A percentile compares a stretch with the other conserved stretches of the same genome.
Conservation (phyloP, 1,284 basidiomycete genomes). For the Austroboletus novae-zelandiae region DNA sequence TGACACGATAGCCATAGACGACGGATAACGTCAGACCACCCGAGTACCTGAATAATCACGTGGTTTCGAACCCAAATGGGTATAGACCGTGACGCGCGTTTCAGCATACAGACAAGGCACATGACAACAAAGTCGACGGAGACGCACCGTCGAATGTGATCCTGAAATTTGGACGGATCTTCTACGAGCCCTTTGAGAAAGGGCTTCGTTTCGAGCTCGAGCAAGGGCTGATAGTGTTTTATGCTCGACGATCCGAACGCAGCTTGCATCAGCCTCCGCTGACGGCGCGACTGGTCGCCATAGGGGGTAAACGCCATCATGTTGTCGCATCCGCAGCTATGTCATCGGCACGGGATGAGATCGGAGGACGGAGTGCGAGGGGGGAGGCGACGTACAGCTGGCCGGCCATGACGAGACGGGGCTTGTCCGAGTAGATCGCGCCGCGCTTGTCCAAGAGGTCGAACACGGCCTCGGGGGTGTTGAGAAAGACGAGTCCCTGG, state of each 20-base stretch:
- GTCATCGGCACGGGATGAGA: constrained; percentile 8
- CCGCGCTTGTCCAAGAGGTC: constrained; percentile 69
- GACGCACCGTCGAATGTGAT: constrained; percentile 41
- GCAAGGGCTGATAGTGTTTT: constrained; percentile 54
- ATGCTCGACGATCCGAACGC: constrained; percentile 55
- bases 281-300: constrained; percentile 58
- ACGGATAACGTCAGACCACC: constrained; percentile 61
- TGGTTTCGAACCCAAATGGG: not conserved
- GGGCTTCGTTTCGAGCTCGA: constrained; percentile 50
- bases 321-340: constrained; percentile 63
- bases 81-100: not conserved
- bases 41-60: constrained; percentile 42
- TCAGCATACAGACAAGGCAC: not conserved
- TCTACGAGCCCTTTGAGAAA: constrained; percentile 48
- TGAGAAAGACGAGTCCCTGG: constrained; percentile 63
- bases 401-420: constrained; percentile 60
- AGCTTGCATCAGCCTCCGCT: constrained; percentile 61
- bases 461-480: constrained; percentile 52
- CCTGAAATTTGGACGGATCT: constrained; percentile 40
- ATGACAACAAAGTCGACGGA: not conserved
- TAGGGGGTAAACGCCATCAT: constrained; percentile 74
- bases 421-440: constrained; percentile 70
- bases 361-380: not conserved
- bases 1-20: constrained; percentile 62
- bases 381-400: constrained; percentile 46